Percentiles rank a stretch among this genome's conserved stretches.
Conservation (phyloP, 106 monocot genomes). For the Triglochin maritima region DNA sequence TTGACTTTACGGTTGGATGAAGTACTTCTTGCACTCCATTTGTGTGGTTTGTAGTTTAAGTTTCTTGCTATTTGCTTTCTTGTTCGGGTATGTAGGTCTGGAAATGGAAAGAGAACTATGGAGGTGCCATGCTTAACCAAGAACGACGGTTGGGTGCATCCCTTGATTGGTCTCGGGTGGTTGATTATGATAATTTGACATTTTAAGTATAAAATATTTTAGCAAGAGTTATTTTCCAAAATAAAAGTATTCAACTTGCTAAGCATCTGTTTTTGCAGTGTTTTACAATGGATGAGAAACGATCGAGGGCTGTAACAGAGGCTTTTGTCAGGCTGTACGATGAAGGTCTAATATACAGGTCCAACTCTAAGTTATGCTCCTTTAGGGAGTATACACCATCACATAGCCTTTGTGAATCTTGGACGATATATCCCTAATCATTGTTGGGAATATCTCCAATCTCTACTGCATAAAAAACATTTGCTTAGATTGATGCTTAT, state of each 20-base stretch:
- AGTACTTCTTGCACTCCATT: neutral
- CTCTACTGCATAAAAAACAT: too few relatives aligned
- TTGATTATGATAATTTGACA: conserved; percentile 1
- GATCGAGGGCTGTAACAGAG: conserved; percentile 66
- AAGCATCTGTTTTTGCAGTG: conserved; percentile 22
- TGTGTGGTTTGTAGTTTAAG: neutral
- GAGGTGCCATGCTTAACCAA: conserved; percentile 86
- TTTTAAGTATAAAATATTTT: too few relatives aligned
- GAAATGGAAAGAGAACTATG: conserved; percentile 93
- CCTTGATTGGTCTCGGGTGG: conserved; percentile 97
- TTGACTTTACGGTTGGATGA: neutral
- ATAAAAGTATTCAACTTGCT: neutral
- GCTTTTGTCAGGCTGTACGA: conserved; percentile 66
- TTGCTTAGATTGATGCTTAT: too few relatives aligned
- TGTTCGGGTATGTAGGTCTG: conserved; percentile 48
- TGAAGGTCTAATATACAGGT: conserved; percentile 69
- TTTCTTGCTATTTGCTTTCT: neutral
- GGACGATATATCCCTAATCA: too few relatives aligned
- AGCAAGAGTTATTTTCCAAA: too few relatives aligned
- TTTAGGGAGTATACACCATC: neutral
- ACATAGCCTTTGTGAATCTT: too few relatives aligned
- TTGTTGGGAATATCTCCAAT: too few relatives aligned
- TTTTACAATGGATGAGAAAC: conserved; percentile 80
- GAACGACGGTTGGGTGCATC: conserved; percentile 85
- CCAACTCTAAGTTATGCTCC: neutral